phyloP scores from a whole-genome alignment of 192 early-diverging fungal species.

The Coemansia sp. region DNA sequence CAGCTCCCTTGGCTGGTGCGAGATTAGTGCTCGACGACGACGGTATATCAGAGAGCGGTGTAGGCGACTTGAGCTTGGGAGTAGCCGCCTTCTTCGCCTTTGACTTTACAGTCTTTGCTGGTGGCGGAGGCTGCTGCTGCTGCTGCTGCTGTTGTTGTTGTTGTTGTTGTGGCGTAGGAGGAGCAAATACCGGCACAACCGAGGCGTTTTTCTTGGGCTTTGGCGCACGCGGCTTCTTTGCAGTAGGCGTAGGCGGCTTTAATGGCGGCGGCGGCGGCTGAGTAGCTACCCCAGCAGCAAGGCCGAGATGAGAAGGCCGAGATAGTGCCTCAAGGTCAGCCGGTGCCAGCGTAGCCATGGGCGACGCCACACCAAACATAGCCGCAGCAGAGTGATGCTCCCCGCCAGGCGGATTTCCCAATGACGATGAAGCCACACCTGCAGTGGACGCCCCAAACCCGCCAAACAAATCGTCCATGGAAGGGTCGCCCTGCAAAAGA shows the following conservation, averaged over 20 bases:
- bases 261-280: slow-evolving; percentile 7
- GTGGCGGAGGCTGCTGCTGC: neutral
- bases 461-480: slow-evolving; percentile 30
- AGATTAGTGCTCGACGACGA: neutral
- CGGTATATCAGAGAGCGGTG: slow-evolving; percentile 19
- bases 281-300: neutral
- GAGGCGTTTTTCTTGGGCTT: slow-evolving; percentile 33
- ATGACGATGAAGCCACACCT: neutral
- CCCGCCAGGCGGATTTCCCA: neutral
- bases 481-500: slow-evolving; percentile 36
- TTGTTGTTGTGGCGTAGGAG: no score
- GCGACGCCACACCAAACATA: neutral
- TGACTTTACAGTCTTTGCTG: slow-evolving; percentile 6
- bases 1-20: neutral
- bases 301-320: neutral
- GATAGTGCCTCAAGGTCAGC: slow-evolving; percentile 37
- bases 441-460: neutral
- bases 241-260: slow-evolving; percentile 25
- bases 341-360: slow-evolving; percentile 30
- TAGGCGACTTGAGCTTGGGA: slow-evolving; percentile 49
- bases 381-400: neutral
- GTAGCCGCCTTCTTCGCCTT: slow-evolving; percentile 32
- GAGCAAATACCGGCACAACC: neutral
- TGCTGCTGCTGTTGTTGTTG: neutral
- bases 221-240: slow-evolving; percentile 41